phyloP scores from a whole-genome alignment of 495 filamentous ascomycete genomes.

The Aspergillus olivimuriae region DNA sequence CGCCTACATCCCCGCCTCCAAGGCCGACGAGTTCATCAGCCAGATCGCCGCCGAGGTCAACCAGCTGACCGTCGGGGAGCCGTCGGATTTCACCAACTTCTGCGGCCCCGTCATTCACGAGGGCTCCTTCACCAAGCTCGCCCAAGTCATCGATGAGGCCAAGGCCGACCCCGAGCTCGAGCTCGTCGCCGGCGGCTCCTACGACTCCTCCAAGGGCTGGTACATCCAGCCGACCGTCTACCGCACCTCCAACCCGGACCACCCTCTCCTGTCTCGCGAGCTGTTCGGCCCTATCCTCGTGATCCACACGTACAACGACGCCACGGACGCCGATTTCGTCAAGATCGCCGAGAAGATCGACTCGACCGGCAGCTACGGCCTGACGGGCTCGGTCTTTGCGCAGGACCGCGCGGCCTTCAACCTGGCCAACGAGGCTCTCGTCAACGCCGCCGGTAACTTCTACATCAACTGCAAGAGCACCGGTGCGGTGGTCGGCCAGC shows the following conservation, averaged over 20 bases:
- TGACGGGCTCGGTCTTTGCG: slow-evolving; percentile 77
- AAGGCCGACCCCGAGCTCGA: slow-evolving; percentile 57
- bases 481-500: slow-evolving; percentile 86
- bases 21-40: slow-evolving; percentile 60
- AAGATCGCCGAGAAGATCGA: slow-evolving; percentile 55
- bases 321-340: slow-evolving; percentile 40
- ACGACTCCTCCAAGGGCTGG: slow-evolving; percentile 56
- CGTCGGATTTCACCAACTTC: slow-evolving; percentile 60
- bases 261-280: slow-evolving; percentile 55
- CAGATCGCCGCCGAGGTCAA: slow-evolving; percentile 58
- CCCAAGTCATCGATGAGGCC: slow-evolving; percentile 53
- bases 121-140: slow-evolving; percentile 47
- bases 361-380: slow-evolving; percentile 63
- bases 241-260: slow-evolving; percentile 55
- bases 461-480: slow-evolving; percentile 94
- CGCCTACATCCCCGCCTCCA: slow-evolving; percentile 62
- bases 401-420: slow-evolving; percentile 61
- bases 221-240: slow-evolving; percentile 66
- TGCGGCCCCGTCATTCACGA: slow-evolving; percentile 52
- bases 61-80: slow-evolving; percentile 60
- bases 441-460: slow-evolving; percentile 79
- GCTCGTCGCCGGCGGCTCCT: slow-evolving; percentile 52
- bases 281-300: slow-evolving; percentile 60
- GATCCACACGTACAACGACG: slow-evolving; percentile 54
- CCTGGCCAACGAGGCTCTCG: slow-evolving; percentile 64